A percentile compares a stretch with the other conserved stretches of the same genome.
Evolutionary conservation across 257 asterid species (phyloP).

Genomic region (Henckelia pumila): DNA sequence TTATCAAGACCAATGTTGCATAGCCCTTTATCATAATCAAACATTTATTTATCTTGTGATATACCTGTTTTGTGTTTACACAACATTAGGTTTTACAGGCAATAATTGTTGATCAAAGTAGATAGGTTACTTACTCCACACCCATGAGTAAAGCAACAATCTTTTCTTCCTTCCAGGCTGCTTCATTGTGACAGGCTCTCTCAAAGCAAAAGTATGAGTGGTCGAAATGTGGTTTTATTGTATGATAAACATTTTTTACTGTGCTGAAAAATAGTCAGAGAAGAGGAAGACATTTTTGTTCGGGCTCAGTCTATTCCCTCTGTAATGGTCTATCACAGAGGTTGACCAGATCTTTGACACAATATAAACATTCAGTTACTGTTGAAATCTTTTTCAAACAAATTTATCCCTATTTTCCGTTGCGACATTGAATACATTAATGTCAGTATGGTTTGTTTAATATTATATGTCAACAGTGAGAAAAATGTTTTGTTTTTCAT

Average conservation of each 20-base stretch:
- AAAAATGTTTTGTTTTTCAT: too few species aligned
- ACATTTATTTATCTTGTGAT: background rate
- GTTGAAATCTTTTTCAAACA: background rate
- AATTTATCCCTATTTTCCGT: background rate
- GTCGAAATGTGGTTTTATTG: conserved; percentile 18
- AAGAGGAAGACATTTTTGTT: conserved; percentile 11
- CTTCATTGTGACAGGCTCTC: background rate
- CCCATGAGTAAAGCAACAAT: background rate
- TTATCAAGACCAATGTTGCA: background rate
- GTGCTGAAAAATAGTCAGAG: background rate
- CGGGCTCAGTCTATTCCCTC: background rate
- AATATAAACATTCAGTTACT: background rate
- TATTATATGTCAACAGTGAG: background rate
- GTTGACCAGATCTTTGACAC: conserved; percentile 1
- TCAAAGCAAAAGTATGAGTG: conserved; percentile 1
- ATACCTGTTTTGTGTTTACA: background rate
- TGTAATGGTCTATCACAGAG: background rate
- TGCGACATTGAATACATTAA: too few species aligned
- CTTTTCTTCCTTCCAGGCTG: background rate
- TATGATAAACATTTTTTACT: background rate
- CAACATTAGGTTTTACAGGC: background rate
- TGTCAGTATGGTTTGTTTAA: too few species aligned
- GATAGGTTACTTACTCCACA: background rate
- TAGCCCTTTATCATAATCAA: too few species aligned
- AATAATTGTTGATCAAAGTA: background rate